phyloP scores from a whole-genome alignment of 2,329 filamentous ascomycete genomes.

The Dactylellina haptotyla region DNA sequence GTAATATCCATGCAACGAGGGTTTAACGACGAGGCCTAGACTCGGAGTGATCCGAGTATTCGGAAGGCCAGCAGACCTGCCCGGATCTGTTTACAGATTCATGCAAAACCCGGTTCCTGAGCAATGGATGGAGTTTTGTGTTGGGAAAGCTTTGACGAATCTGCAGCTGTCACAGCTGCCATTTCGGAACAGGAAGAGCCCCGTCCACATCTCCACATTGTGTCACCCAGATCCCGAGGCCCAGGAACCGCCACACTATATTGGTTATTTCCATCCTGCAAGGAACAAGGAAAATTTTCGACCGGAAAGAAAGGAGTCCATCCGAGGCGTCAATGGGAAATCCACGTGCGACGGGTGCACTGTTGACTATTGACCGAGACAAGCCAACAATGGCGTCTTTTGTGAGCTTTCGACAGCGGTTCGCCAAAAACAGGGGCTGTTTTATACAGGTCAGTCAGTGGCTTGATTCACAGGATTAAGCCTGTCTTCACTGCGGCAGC shows the following conservation, averaged over 20 bases:
- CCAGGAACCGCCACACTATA: background rate
- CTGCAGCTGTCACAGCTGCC: conserved; percentile 2
- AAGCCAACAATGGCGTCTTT: too few relatives aligned
- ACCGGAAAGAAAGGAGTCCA: background rate
- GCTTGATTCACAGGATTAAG: conserved; percentile 4
- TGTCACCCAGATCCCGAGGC: conserved; percentile 9
- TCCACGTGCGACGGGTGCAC: conserved; percentile 5
- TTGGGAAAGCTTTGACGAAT: conserved; percentile 6
- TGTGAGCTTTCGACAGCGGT: background rate
- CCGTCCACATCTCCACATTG: conserved; percentile 7
- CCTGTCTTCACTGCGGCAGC: background rate
- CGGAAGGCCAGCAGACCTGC: conserved; percentile 9
- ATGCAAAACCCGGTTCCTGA: background rate
- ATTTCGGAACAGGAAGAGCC: background rate
- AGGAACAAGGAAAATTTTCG: conserved; percentile 19
- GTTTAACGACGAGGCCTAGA: conserved; percentile 1
- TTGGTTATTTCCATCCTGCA: conserved; percentile 1
- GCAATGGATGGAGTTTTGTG: background rate
- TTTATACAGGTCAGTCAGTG: background rate
- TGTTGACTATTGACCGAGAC: background rate
- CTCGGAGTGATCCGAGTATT: background rate
- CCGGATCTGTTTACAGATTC: background rate
- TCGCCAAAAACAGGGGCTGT: background rate
- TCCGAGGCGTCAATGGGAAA: background rate
- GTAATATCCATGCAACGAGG: background rate